Evolutionary conservation across 805 yeast species (phyloP).

Genomic region (Debaryomyces tyrocola): DNA sequence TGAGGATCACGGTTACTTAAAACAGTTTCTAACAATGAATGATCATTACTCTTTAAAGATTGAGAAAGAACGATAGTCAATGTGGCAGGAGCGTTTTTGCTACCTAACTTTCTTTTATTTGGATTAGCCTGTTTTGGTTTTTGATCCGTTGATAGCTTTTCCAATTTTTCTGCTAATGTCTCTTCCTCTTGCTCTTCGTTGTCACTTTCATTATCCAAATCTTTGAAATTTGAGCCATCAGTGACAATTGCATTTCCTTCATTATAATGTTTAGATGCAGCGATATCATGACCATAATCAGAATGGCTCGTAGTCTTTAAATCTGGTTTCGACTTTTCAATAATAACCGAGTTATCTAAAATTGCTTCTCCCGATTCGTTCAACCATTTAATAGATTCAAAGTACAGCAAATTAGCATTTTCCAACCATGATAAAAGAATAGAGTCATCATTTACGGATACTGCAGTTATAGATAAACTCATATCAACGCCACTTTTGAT

Average conservation of each 20-base stretch:
- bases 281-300: constrained; percentile 50
- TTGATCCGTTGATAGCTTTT: constrained; percentile 26
- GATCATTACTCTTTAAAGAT: constrained; percentile 85
- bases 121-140: constrained; percentile 24
- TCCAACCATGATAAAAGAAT: constrained; percentile 62
- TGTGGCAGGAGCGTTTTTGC: constrained; percentile 63
- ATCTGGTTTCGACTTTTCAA: constrained; percentile 41
- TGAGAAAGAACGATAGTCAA: constrained; percentile 83
- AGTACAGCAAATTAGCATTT: constrained; percentile 54
- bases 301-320: constrained; percentile 42
- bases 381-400: constrained; percentile 56
- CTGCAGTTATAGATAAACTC: constrained; percentile 26
- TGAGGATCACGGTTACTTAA: constrained; percentile 54
- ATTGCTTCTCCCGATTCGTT: constrained; percentile 23
- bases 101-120: constrained; percentile 42
- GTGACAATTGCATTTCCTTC: constrained; percentile 63
- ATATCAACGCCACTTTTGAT: constrained; percentile 31
- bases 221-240: constrained; percentile 62
- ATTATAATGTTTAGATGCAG: constrained; percentile 54
- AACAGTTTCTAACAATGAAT: constrained; percentile 80
- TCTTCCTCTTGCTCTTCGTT: constrained; percentile 39
- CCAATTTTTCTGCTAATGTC: constrained; percentile 37
- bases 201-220: constrained; percentile 49
- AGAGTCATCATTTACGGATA: constrained; percentile 29
- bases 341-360: constrained; percentile 20